These are phyloP conservation scores for Berkeleyomyces rouxiae DNA, from an alignment of 2,329 filamentous ascomycete genomes.

Conservation along the genomic window DNA sequence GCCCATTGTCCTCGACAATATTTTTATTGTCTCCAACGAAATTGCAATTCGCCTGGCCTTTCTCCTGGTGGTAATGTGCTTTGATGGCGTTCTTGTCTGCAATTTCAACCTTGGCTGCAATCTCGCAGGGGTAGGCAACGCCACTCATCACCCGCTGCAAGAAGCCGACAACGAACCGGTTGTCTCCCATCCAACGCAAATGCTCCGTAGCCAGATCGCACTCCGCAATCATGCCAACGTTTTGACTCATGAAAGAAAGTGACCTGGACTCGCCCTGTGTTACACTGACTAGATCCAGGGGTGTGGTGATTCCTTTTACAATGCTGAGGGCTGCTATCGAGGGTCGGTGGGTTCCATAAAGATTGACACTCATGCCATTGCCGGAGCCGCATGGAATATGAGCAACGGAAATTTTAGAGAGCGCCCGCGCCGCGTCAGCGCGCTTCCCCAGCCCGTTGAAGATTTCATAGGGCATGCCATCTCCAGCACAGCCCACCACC, in stretches of 20 bases:
- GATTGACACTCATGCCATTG: constrained; percentile 82
- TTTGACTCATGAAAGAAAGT: constrained; percentile 81
- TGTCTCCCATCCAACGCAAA: constrained; percentile 79
- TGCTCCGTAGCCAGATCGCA: constrained; percentile 79
- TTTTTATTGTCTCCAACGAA: constrained; percentile 11
- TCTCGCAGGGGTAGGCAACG: constrained; percentile 72
- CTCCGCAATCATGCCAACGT: constrained; percentile 79
- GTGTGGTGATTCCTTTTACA: constrained; percentile 72
- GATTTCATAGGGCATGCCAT: constrained; percentile 81
- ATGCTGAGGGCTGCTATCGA: constrained; percentile 66
- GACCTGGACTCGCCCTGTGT: constrained; percentile 62
- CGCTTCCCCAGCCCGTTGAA: constrained; percentile 82
- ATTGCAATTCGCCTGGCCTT: constrained; percentile 7
- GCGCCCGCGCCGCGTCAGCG: constrained; percentile 54
- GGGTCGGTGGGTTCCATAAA: constrained; percentile 63
- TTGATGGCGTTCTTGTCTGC: constrained; percentile 59
- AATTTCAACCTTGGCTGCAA: constrained; percentile 70
- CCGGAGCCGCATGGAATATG: constrained; percentile 87
- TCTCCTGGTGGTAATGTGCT: constrained; percentile 46
- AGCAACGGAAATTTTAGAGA: constrained; percentile 62
- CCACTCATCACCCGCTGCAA: constrained; percentile 59
- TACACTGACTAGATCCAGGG: constrained; percentile 72
- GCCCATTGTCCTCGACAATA: constrained; percentile 16
- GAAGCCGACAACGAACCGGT: constrained; percentile 74
- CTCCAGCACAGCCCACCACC: constrained; percentile 76